phyloP scores from a whole-genome alignment of 495 filamentous ascomycete species.

The Penicillium crystallinum region DNA sequence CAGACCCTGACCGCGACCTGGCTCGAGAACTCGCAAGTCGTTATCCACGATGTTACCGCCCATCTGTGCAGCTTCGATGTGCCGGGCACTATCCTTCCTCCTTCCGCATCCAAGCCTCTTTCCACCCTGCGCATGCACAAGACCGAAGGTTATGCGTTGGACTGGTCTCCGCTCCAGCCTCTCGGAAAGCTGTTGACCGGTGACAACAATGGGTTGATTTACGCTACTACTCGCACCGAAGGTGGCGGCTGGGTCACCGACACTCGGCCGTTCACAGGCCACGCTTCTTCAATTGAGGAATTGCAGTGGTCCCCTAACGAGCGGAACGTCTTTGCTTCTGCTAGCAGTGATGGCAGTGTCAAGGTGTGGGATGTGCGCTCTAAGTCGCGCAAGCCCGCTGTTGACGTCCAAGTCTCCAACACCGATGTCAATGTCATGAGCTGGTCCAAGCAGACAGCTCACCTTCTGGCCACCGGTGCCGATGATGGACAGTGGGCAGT shows the following conservation, averaged over 20 bases:
- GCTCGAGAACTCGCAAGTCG: constrained; percentile 79
- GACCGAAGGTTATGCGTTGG: constrained; percentile 87
- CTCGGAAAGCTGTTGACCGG: constrained; percentile 84
- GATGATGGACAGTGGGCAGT: constrained; percentile 94
- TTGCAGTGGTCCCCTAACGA: constrained; percentile 94
- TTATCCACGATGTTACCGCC: constrained; percentile 89
- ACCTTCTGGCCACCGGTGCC: constrained; percentile 86
- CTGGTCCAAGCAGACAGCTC: constrained; percentile 80
- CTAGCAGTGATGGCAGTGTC: constrained; percentile 87
- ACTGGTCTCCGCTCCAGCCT: constrained; percentile 79
- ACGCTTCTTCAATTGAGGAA: constrained; percentile 84
- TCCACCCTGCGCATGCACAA: constrained; percentile 87
- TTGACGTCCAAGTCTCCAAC: constrained; percentile 77
- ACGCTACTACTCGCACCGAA: constrained; percentile 75
- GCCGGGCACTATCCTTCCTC: constrained; percentile 72
- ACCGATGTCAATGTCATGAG: constrained; percentile 93
- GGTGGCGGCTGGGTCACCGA: constrained; percentile 85
- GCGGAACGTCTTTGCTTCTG: constrained; percentile 85
- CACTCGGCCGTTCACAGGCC: constrained; percentile 71
- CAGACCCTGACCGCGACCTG: constrained; percentile 85
- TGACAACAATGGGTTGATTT: constrained; percentile 86
- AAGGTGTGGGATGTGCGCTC: constrained; percentile 93
- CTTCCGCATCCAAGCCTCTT: constrained; percentile 78
- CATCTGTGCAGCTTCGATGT: constrained; percentile 83
- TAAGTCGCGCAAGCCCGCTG: constrained; percentile 75